Base-by-base conservation (phyloP, 768 basidiomycete species). In the Naganishia antarctica region DNA sequence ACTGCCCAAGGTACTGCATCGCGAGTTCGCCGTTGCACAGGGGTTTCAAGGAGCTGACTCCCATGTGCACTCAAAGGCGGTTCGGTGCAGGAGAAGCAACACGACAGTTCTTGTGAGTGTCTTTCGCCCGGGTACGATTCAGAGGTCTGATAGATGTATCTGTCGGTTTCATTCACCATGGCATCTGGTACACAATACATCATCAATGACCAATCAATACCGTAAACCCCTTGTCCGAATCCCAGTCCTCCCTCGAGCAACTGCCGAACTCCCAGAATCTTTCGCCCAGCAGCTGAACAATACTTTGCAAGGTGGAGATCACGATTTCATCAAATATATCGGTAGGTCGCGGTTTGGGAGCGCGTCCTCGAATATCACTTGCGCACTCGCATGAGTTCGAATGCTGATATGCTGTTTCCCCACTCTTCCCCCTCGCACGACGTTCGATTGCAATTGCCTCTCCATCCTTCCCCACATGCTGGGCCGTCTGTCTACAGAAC, bases 311-410 rank as follows among this genome's bases (percentile, higher is more conserved):
- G 41, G 28, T 16, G 59, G 59, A 23, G 50, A 40, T 5, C 62
- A 63, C 47, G 62, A 63, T n/a, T 15, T 63, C 28, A 50, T 63
- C 50, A 49, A 63, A 21, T 63, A 63, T 46, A 53, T 63, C 62
- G 62, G 62, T 63, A 53, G 2, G 62, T 13, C 18, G 11, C 12
- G 43, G 8, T 37, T 15, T 15, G 34, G 8, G 34, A 15, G 8
- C 57, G 5, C 28, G 15, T 43, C 26, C 4, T 18, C 16, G 40
- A 43, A 8, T 12, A 15, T 16, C 8, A 29, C 48, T 1, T n/a
- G 4, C 11, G 29, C 48, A 12, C 5, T 3, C 26, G 25, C 29
- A 7, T 40, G 3, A 18, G 31, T 34, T 21, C n/a, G n/a, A n/a
- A n/a, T n/a, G n/a, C n/a, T n/a, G n/a, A n/a, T n/a, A n/a, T n/a